Evolutionary conservation across 768 basidiomycete genomes (phyloP), one percentile per base, ranked within the genome.

Genomic region (Tulasnella sp.): DNA sequence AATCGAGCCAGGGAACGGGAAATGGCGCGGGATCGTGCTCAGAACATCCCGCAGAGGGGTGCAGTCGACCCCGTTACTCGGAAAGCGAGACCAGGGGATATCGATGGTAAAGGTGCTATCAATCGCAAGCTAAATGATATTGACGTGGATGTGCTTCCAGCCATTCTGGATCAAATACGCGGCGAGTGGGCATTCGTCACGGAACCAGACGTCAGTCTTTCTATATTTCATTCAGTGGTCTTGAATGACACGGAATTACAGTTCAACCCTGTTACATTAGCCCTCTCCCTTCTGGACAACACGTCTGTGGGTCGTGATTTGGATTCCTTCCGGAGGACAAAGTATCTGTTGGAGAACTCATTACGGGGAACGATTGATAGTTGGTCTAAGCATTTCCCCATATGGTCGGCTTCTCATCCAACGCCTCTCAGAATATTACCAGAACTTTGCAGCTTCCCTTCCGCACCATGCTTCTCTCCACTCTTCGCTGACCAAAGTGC

Each of bases 201-300:
- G 54, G 79, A 88, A 60, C 77, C 84, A 35, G 84, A 89, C 68
- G 88, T 89, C 68, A 71, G 78, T 63, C 39, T 42, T 36, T 29
- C 32, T 49, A 52, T 25, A 42, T 34, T 45, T 17, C n/a, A 23
- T 27, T 4, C n/a, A 48, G 7, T 14, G 8, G 11, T 14, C 6
- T 19, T 40, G 46, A 48, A 3, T 35, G 29, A 25, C 15, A 46
- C 31, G 31, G 58, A 49, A 25, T 55, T 29, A 36, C 64, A 92
- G 83, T 99, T 98, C 71, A 94, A 96, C 67, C 85, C 86, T 46
- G 93, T 96, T 32, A 86, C 93, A 65, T 75, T 98, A 35, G 93
- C 96, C 3, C 77, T 99, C 14, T 83, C 90, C 63, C 76, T 99
- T 2, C 73, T 99, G 23, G 88, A 92, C 62, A 77, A 82, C 39